Percentiles rank a stretch among this genome's conserved stretches.
phyloP scores from a whole-genome alignment of 1,284 basidiomycete species.

The Trametes versicolor region DNA sequence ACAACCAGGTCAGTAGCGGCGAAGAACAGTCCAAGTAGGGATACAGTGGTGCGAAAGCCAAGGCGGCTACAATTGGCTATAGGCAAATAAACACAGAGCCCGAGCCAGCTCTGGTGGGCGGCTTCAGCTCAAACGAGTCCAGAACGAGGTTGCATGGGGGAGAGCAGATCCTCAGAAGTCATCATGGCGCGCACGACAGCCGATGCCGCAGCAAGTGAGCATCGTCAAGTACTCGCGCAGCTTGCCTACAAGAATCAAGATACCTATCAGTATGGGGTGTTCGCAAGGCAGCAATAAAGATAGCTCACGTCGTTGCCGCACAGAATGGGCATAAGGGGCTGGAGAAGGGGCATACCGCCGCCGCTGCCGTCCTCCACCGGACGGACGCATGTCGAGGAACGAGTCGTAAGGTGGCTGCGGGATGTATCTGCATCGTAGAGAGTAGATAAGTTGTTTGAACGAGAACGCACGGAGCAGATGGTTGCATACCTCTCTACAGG shows the following conservation, averaged over 20 bases:
- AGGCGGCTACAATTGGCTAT: not conserved
- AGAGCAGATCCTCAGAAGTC: constrained; percentile 4
- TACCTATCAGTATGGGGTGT: not conserved
- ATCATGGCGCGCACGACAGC: not conserved
- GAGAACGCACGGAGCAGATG: not conserved
- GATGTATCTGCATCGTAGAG: constrained; percentile 1
- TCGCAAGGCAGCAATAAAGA: not conserved
- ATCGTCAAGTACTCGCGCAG: constrained; percentile 28
- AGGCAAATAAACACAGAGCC: not conserved
- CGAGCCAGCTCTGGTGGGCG: not conserved
- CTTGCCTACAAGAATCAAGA: constrained; percentile 22
- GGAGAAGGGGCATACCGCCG: constrained; percentile 23
- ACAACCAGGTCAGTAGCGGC: not conserved
- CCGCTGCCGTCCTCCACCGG: constrained; percentile 22
- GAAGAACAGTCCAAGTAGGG: not conserved
- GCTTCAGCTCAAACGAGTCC: not conserved
- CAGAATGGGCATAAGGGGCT: constrained; percentile 25
- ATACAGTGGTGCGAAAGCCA: not conserved
- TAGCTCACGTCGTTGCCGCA: constrained; percentile 20
- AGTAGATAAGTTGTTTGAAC: not conserved
- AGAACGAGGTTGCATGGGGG: not conserved
- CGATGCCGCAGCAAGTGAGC: constrained; percentile 20
- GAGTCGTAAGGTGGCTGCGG: constrained; percentile 21
- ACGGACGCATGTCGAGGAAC: constrained; percentile 32
- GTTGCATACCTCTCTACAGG: constrained; percentile 19